These are phyloP conservation scores for Aspergillus hiratsukae DNA, from an alignment of 2,329 filamentous ascomycete genomes.

Conservation along the genomic window DNA sequence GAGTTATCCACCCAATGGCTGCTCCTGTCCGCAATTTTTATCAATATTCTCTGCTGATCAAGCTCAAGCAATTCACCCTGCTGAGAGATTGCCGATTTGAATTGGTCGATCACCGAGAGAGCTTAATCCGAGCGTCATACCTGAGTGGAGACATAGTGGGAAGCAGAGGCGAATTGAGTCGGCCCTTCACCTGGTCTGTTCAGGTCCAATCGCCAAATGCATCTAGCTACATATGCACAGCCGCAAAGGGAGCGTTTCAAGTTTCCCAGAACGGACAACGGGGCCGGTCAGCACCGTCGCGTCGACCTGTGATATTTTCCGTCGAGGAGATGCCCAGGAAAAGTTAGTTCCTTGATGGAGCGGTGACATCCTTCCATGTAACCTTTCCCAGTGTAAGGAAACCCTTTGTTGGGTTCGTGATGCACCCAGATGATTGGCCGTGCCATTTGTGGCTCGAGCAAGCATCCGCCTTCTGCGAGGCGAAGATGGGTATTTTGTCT, in stretches of 20 bases:
- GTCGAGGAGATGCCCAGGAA: not conserved
- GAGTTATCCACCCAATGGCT: not conserved
- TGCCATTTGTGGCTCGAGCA: not conserved
- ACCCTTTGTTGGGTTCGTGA: not conserved
- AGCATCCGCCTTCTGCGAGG: not conserved
- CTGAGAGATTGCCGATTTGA: not conserved
- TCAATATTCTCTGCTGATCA: not conserved
- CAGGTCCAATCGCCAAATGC: not conserved
- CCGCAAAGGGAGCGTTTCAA: slow-evolving; percentile 3
- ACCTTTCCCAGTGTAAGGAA: not conserved
- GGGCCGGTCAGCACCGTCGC: not conserved
- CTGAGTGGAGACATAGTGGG: not conserved
- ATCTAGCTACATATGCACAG: slow-evolving; percentile 7
- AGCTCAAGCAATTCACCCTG: not conserved
- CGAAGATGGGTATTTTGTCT: not conserved
- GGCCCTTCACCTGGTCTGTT: not conserved
- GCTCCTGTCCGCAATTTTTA: not conserved
- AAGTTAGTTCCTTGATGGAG: slow-evolving; percentile 2
- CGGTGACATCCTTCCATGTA: slow-evolving; percentile 3
- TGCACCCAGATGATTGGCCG: not conserved
- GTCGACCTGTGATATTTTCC: not conserved
- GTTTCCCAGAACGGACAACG: not conserved
- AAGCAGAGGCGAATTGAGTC: slow-evolving; percentile 1
- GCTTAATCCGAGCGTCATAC: slow-evolving; percentile 2
- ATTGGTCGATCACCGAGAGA: slow-evolving; percentile 6